These are phyloP conservation scores for Chalaropsis thielavioides DNA, from an alignment of 2,329 filamentous ascomycete species.

Conservation along the genomic window DNA sequence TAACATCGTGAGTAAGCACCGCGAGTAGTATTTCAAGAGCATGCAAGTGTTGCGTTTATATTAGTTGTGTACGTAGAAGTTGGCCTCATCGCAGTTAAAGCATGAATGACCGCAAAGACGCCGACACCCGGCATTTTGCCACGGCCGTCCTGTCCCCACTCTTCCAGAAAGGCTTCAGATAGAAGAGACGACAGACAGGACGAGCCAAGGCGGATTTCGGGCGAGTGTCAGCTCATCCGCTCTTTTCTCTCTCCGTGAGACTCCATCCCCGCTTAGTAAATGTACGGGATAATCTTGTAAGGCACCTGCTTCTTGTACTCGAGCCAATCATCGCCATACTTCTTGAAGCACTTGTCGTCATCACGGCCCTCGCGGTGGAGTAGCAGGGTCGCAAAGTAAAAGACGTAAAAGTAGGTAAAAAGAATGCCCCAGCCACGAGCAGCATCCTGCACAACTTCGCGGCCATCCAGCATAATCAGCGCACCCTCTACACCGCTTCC, in stretches of 20 bases:
- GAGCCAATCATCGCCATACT: conserved; percentile 89
- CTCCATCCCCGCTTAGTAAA: conserved; percentile 45
- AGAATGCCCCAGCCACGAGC: conserved; percentile 72
- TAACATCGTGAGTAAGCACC: neutral
- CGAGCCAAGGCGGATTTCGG: neutral
- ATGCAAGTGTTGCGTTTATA: neutral
- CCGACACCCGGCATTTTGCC: neutral
- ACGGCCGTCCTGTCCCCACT: neutral
- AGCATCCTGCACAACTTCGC: conserved; percentile 54
- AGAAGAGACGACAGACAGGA: neutral
- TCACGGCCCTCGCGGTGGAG: conserved; percentile 77
- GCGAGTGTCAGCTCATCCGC: neutral
- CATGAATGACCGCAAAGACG: neutral
- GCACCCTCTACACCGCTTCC: conserved; percentile 36
- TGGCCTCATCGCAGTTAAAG: neutral
- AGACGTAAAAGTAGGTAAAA: conserved; percentile 85
- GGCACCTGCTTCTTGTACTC: conserved; percentile 71
- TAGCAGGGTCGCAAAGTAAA: conserved; percentile 80
- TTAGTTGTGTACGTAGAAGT: neutral
- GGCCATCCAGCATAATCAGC: conserved; percentile 43
- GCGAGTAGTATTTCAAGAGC: neutral
- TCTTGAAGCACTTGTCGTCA: conserved; percentile 77
- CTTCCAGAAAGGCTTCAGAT: neutral
- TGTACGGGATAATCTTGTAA: conserved; percentile 68
- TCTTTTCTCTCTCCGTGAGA: neutral